Conservation (phyloP, 805 yeast species). For the Torulaspora franciscae region DNA sequence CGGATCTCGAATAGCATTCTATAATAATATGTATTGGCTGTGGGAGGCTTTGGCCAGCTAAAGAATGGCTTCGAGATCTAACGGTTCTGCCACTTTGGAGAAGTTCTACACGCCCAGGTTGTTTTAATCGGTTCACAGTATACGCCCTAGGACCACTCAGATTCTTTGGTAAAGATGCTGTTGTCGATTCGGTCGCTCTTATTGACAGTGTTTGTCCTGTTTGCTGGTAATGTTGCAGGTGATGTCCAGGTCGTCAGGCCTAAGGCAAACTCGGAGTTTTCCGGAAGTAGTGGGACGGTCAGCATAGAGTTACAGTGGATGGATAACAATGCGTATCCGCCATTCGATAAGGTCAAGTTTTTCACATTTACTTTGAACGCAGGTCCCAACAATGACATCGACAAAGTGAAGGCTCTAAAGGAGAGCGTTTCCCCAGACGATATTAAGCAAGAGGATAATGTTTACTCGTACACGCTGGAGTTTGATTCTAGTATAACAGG, state of each 20-base stretch:
- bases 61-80: neutral
- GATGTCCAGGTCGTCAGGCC: slow-evolving; percentile 31
- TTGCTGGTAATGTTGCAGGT: slow-evolving; percentile 16
- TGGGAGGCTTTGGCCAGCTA: neutral
- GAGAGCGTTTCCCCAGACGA: slow-evolving; percentile 30
- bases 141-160: neutral
- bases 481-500: slow-evolving; percentile 46
- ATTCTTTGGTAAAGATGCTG: neutral
- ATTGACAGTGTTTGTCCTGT: neutral
- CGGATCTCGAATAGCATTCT: too few species aligned
- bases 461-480: slow-evolving; percentile 38
- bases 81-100: neutral
- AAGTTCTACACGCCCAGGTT: neutral
- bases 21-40: too few species aligned
- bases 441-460: slow-evolving; percentile 24
- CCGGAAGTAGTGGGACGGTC: slow-evolving; percentile 29
- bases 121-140: neutral
- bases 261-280: slow-evolving; percentile 16
- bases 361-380: slow-evolving; percentile 60
- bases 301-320: slow-evolving; percentile 45
- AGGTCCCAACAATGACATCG: slow-evolving; percentile 52
- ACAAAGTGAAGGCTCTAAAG: slow-evolving; percentile 37
- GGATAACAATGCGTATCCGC: slow-evolving; percentile 49
- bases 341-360: slow-evolving; percentile 40
- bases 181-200: slow-evolving; percentile 3